Evolutionary conservation across 345 rosid genomes (phyloP).

Genomic region (Eucalyptus shirleyi): DNA sequence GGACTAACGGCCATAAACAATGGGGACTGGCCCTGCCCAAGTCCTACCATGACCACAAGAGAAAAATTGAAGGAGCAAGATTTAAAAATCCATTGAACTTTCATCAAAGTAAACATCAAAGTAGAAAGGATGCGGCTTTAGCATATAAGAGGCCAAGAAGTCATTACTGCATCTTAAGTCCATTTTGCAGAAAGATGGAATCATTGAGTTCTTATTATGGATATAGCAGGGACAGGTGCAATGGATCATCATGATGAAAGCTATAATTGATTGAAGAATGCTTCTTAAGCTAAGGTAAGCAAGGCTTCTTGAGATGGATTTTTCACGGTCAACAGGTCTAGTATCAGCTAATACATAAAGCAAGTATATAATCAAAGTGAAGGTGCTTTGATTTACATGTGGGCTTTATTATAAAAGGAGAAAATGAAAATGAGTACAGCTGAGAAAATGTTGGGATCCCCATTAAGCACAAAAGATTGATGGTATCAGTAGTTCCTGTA

Average conservation of each 20-base stretch:
- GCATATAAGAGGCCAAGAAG: background rate
- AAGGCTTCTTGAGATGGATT: background rate
- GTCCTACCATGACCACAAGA: background rate
- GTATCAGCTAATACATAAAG: background rate
- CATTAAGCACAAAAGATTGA: background rate
- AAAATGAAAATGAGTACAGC: background rate
- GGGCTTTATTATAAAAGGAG: background rate
- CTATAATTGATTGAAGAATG: background rate
- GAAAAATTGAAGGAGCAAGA: background rate
- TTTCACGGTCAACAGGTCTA: background rate
- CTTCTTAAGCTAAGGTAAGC: background rate
- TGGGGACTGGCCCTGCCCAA: background rate
- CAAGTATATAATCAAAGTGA: background rate
- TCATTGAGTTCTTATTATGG: background rate
- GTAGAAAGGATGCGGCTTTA: background rate
- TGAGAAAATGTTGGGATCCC: background rate
- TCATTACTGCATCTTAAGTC: background rate
- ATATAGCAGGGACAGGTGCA: background rate
- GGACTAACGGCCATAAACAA: background rate
- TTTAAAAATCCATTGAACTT: background rate
- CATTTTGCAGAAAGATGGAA: background rate
- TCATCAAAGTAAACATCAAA: background rate
- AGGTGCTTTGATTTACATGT: background rate
- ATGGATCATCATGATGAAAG: background rate
- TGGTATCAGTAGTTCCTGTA: background rate